These are phyloP conservation scores for Backusella circina DNA, from an alignment of 192 early-diverging fungal species.

Conservation along the genomic window DNA sequence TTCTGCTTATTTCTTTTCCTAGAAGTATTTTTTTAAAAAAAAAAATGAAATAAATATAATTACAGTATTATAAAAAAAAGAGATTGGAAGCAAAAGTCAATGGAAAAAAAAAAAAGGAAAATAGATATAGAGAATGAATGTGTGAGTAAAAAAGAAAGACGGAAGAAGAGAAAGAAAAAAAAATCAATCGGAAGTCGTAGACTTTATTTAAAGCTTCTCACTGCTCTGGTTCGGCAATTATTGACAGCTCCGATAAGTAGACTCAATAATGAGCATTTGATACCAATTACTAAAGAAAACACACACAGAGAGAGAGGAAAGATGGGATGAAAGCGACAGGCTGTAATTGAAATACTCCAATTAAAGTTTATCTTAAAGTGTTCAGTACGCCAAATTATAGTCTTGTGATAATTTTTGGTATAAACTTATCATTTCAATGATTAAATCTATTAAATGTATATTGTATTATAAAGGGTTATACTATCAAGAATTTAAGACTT, in stretches of 20 bases:
- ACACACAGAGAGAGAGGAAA: neutral
- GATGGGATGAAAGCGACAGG: neutral
- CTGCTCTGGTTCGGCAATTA: neutral
- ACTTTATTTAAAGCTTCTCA: neutral
- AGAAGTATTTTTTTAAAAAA: neutral
- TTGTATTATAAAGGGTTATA: neutral
- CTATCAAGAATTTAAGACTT: neutral
- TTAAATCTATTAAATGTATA: neutral
- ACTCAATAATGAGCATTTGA: neutral
- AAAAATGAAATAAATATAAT: neutral
- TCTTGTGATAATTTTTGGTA: neutral
- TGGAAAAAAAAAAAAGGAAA: neutral
- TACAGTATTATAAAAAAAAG: neutral
- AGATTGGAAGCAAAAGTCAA: neutral
- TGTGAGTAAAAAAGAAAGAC: neutral
- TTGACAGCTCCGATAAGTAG: neutral
- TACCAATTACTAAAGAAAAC: neutral
- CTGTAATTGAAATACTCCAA: neutral
- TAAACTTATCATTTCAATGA: neutral
- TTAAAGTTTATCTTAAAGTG: neutral
- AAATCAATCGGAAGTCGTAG: neutral
- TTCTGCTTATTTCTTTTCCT: neutral
- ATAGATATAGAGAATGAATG: neutral
- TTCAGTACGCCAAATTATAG: neutral
- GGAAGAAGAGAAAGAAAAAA: neutral